These are phyloP conservation scores for Simmondsia chinensis DNA, from an alignment of 148 eudicot genomes.

Conservation along the genomic window DNA sequence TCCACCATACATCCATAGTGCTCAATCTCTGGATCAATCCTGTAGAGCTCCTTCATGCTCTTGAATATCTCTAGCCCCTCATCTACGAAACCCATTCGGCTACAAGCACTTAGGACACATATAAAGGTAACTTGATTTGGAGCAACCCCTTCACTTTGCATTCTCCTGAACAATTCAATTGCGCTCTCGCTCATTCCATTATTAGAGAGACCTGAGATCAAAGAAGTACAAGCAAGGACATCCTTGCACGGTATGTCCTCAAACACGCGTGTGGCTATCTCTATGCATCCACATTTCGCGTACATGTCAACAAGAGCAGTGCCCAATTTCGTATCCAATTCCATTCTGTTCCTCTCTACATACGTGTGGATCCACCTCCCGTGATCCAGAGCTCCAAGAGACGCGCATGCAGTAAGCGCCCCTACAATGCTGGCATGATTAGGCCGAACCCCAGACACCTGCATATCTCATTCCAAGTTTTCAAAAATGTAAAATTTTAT, in stretches of 20 bases:
- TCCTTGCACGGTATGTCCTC: constrained; percentile 41
- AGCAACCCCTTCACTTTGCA: constrained; percentile 34
- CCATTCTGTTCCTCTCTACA: constrained; percentile 27
- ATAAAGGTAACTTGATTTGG: constrained; percentile 59
- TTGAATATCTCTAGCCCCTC: constrained; percentile 50
- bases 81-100: constrained; percentile 44
- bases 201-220: constrained; percentile 63
- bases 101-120: constrained; percentile 45
- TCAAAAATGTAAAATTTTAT: too few relatives aligned
- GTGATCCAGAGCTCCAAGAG: constrained; percentile 57
- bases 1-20: constrained; percentile 69
- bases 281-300: constrained; percentile 62
- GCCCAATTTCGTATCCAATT: constrained; percentile 41
- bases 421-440: constrained; percentile 47
- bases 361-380: constrained; percentile 71
- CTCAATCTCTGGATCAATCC: constrained; percentile 40
- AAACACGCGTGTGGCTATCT: constrained; percentile 37
- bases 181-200: constrained; percentile 41
- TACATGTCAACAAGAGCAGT: constrained; percentile 78
- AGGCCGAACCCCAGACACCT: constrained; percentile 37
- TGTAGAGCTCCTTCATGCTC: constrained; percentile 34
- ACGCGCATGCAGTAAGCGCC: constrained; percentile 55
- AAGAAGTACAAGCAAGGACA: constrained; percentile 47
- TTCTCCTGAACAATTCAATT: constrained; percentile 36
- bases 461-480: too few relatives aligned